Evolutionary conservation across 331 rosid genomes (phyloP).

Genomic region (Saraca asoca): DNA sequence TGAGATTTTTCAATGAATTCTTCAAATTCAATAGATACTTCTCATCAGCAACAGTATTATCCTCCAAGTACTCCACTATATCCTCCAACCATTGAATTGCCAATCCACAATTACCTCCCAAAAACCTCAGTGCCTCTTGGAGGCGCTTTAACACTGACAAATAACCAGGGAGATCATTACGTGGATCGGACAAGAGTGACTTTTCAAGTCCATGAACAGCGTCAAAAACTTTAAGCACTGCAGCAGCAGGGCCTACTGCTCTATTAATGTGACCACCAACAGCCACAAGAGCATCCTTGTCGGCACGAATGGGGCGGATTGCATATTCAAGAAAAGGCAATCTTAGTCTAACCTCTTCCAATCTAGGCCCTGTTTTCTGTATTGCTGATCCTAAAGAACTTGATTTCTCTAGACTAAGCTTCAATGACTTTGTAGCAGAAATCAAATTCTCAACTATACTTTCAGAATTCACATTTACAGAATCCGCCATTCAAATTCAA

Average conservation of each 20-base stretch:
- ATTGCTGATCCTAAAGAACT: constrained; percentile 65
- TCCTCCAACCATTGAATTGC: constrained; percentile 98
- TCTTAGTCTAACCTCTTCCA: constrained; percentile 71
- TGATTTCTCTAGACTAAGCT: constrained; percentile 79
- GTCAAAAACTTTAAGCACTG: constrained; percentile 97
- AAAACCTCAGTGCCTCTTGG: constrained; percentile 83
- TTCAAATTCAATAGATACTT: constrained; percentile 68
- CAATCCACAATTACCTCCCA: constrained; percentile 86
- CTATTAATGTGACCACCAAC: constrained; percentile 97
- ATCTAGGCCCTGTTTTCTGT: constrained; percentile 73
- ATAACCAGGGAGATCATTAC: constrained; percentile 81
- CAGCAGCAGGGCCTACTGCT: constrained; percentile 96
- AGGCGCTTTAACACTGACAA: constrained; percentile 87
- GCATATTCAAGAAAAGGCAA: constrained; percentile 77
- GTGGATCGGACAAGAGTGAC: constrained; percentile 75
- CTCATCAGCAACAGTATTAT: constrained; percentile 73
- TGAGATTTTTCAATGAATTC: constrained; percentile 65
- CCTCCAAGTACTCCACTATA: constrained; percentile 94
- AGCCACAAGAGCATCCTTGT: constrained; percentile 78
- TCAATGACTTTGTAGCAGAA: constrained; percentile 73
- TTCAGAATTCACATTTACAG: constrained; percentile 43
- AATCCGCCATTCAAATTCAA: constrained; percentile 59
- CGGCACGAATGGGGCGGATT: constrained; percentile 91
- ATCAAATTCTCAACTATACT: constrained; percentile 54
- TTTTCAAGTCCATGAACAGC: constrained; percentile 98